Conservation (phyloP, 1,284 basidiomycete species). For the Heterobasidion occidentale region DNA sequence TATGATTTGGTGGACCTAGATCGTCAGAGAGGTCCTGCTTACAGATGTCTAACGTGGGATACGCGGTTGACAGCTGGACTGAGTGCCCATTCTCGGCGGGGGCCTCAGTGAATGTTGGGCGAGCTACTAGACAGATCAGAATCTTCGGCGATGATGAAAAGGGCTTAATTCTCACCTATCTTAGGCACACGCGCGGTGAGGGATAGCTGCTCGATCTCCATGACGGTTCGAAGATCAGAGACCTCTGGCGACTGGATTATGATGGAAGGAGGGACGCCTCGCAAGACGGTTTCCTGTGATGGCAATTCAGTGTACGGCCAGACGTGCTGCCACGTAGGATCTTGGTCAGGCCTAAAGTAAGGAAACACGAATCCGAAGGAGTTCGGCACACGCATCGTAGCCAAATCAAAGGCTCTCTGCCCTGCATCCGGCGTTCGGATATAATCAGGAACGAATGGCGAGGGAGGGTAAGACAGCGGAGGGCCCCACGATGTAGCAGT, state of each 20-base stretch:
- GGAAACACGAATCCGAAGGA: constrained; percentile 19
- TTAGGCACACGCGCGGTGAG: not conserved
- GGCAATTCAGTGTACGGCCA: too few species aligned
- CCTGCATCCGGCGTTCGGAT: constrained; percentile 16
- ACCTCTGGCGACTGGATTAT: not conserved
- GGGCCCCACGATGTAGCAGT: constrained; percentile 11
- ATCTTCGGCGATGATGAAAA: not conserved
- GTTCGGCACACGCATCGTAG: not conserved
- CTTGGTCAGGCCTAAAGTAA: constrained; percentile 11
- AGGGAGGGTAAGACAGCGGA: constrained; percentile 11
- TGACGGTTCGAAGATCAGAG: not conserved
- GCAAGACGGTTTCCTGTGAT: not conserved
- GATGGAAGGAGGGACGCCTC: not conserved
- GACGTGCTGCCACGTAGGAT: constrained; percentile 10
- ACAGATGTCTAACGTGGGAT: constrained; percentile 24
- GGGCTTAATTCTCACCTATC: not conserved
- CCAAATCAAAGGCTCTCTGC: constrained; percentile 1
- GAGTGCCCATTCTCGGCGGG: not conserved
- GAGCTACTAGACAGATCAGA: not conserved
- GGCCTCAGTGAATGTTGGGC: not conserved
- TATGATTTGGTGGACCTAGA: not conserved
- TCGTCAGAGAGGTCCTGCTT: constrained; percentile 1
- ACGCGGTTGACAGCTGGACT: constrained; percentile 1
- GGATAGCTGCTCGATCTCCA: not conserved
- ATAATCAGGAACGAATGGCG: constrained; percentile 22